Base-by-base conservation (phyloP, 495 filamentous ascomycete genomes). In the Aspergillus biplanus region DNA sequence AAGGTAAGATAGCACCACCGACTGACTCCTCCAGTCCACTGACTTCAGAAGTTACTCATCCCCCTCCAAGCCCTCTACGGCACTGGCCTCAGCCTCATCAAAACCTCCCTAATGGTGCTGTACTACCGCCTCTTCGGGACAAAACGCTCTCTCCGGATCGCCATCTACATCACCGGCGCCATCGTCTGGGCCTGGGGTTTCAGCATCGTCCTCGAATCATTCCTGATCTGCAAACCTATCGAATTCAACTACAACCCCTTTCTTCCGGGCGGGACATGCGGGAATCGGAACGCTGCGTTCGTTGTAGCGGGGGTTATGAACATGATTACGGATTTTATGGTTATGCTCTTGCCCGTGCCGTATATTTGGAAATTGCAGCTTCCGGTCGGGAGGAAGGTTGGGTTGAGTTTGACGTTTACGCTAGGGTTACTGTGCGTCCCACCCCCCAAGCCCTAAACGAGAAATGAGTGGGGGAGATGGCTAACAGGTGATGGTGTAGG, bases 351-450 rank as follows among this genome's bases (percentile, higher is more conserved):
- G 5, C 83, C 83, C 4, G 65, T 85, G 13, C 82, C 75, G 64
- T 77, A 82, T 18, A 75, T 86, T 50, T 73, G 71, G 67, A 70
- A 73, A 39, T 69, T 84, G 31, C 78, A 81, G 63, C 80, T 85
- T 58, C 73, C 78, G 0, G 70, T 65, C 33, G 70, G 67, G 35
- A 78, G 77, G 42, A 87, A 86, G 71, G 66, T 83, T 16, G 82
- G 73, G 8, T 71, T 85, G 18, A 67, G 78, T 56, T 71, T 71
- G 13, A 72, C 83, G 6, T 84, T 84, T 57, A 69, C 79, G 27
- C 63, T 85, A 1, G 83, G 83, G 31, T 73, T 78, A 35, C 65
- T 84, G 83, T 85, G n/a, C n/a, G n/a, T n/a, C n/a, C n/a, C n/a
- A n/a, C n/a, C n/a, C n/a, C n/a, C n/a, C n/a, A n/a, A n/a, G n/a